Conservation (phyloP, 495 filamentous ascomycete species). For the Talaromyces adpressus region DNA sequence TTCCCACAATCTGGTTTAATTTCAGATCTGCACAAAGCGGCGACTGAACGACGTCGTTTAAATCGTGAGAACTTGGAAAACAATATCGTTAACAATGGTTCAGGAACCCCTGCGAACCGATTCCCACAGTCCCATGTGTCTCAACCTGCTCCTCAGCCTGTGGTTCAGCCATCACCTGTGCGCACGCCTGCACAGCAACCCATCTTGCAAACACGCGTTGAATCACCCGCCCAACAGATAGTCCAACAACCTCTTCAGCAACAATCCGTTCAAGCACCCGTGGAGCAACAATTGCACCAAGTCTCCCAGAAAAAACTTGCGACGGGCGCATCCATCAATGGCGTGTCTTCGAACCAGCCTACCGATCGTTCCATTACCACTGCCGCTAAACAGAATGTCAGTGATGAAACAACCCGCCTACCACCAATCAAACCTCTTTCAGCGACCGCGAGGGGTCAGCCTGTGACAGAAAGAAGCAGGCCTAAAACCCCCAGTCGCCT, state of each 20-base stretch:
- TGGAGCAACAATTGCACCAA: neutral
- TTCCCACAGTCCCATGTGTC: neutral
- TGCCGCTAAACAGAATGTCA: neutral
- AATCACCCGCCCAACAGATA: neutral
- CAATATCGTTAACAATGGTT: neutral
- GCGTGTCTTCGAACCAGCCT: neutral
- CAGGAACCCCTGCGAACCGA: neutral
- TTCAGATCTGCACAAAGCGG: neutral
- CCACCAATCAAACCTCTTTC: neutral
- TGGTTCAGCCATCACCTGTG: neutral
- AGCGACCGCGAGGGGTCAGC: neutral
- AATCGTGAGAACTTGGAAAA: neutral
- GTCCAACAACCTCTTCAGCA: neutral
- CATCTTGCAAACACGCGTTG: neutral
- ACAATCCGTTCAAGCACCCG: neutral
- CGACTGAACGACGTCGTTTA: neutral
- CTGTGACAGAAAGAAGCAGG: conserved; percentile 32
- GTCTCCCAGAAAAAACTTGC: neutral
- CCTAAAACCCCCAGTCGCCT: conserved; percentile 43
- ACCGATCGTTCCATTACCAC: neutral
- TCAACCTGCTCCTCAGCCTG: neutral
- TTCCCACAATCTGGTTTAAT: neutral
- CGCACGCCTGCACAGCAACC: neutral
- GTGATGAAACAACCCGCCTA: neutral
- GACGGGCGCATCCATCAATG: neutral